Conservation (phyloP, 768 basidiomycete genomes). For the Hypholoma fasciculare region DNA sequence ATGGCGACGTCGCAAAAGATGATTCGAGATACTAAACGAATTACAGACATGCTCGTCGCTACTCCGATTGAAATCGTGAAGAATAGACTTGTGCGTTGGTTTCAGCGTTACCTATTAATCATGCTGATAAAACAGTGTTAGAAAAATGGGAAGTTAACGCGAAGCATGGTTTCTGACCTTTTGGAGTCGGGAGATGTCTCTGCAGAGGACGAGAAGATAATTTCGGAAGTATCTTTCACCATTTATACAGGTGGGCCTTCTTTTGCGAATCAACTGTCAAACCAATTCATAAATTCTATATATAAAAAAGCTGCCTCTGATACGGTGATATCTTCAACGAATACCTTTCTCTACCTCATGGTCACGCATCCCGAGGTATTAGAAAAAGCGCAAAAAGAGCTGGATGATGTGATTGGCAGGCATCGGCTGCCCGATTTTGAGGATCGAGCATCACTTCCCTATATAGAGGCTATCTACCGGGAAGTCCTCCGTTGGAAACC, state of each 20-base stretch:
- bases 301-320: conserved; percentile 10
- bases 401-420: conserved; percentile 31
- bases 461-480: conserved; percentile 21
- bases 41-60: conserved; percentile 2
- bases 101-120: neutral
- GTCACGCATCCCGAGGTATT: conserved; percentile 29
- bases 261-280: neutral
- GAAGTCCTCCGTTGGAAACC: conserved; percentile 18
- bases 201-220: conserved; percentile 6
- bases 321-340: conserved; percentile 16
- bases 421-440: conserved; percentile 28
- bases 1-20: conserved; percentile 5
- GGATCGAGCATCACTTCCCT: conserved; percentile 28
- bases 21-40: neutral
- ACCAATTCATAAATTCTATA: too few species aligned
- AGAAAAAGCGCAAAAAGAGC: conserved; percentile 32
- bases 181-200: conserved; percentile 5
- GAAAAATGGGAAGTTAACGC: conserved; percentile 10
- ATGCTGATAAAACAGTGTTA: neutral
- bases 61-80: conserved; percentile 9
- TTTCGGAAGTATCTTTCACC: conserved; percentile 11
- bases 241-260: conserved; percentile 11
- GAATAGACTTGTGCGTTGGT: conserved; percentile 3
- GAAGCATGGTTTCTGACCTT: conserved; percentile 11
- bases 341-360: conserved; percentile 28